Conservation (phyloP, 2,329 filamentous ascomycete genomes). For the Talaromyces sp. region DNA sequence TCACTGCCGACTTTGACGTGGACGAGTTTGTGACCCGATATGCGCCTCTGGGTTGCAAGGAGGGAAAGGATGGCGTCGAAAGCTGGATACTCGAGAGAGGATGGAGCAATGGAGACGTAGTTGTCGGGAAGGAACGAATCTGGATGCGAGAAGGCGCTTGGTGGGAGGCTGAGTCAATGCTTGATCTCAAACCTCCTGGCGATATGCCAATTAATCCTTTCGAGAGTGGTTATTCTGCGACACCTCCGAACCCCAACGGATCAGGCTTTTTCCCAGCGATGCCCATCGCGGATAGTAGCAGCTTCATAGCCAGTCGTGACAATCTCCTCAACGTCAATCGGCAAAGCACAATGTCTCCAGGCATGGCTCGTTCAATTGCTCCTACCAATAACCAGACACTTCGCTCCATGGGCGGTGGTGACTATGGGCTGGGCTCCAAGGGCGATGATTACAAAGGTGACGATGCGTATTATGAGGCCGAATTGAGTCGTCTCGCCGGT, state of each 20-base stretch:
- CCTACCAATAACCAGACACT: constrained; percentile 35
- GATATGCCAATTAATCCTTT: constrained; percentile 57
- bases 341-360: constrained; percentile 49
- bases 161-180: constrained; percentile 97
- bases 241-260: constrained; percentile 52
- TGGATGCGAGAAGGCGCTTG: constrained; percentile 94
- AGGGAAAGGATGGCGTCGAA: constrained; percentile 88
- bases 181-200: constrained; percentile 75
- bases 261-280: constrained; percentile 68
- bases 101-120: constrained; percentile 97
- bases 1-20: constrained; percentile 92
- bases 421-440: constrained; percentile 85
- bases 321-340: constrained; percentile 65
- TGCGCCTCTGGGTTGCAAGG: constrained; percentile 75
- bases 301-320: constrained; percentile 66
- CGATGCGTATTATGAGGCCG: constrained; percentile 66
- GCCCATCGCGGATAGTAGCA: constrained; percentile 57
- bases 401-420: constrained; percentile 56
- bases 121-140: constrained; percentile 83
- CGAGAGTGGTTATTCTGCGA: constrained; percentile 68
- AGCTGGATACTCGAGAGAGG: constrained; percentile 91
- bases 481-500: constrained; percentile 63
- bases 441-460: constrained; percentile 74
- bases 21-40: constrained; percentile 90
- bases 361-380: constrained; percentile 47